phyloP scores from a whole-genome alignment of 148 eudicot genomes.

The Camellia lanceoleosa region DNA sequence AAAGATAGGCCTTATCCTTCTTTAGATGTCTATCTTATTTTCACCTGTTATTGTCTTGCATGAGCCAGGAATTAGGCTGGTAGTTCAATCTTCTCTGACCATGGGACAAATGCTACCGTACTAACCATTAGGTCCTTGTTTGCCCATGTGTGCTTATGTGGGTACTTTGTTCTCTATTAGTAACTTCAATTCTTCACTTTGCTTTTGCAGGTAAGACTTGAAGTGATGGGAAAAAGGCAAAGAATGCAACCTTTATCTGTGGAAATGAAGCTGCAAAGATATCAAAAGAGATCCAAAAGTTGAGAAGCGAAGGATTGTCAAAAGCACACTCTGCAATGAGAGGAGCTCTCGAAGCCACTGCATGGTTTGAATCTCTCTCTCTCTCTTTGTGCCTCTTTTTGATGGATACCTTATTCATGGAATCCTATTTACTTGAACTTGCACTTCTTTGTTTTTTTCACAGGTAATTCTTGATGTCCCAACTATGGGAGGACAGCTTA shows the following conservation, averaged over 20 bases:
- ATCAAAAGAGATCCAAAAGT: constrained; percentile 93
- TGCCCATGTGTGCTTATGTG: background rate
- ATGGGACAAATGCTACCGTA: background rate
- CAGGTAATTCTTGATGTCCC: constrained; percentile 96
- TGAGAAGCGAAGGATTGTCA: constrained; percentile 86
- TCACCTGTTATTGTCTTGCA: no score
- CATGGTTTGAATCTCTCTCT: constrained; percentile 51
- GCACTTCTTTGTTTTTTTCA: background rate
- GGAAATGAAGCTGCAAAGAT: constrained; percentile 95
- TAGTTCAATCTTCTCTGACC: background rate
- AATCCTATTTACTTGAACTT: background rate
- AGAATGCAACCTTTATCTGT: constrained; percentile 90
- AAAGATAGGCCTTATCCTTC: background rate
- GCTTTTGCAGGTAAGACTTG: constrained; percentile 65
- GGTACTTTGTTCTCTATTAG: background rate
- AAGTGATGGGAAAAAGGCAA: constrained; percentile 98
- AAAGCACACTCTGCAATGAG: constrained; percentile 89
- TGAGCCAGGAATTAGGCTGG: background rate
- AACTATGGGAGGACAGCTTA: constrained; percentile 89
- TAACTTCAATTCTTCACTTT: background rate
- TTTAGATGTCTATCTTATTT: no score
- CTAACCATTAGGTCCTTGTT: background rate
- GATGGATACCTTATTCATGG: background rate
- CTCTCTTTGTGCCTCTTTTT: background rate
- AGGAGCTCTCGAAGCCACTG: constrained; percentile 98